Evolutionary conservation across 495 filamentous ascomycete species (phyloP), one percentile per base, ranked within the genome.

Genomic region (Lindgomyces ingoldianus): DNA sequence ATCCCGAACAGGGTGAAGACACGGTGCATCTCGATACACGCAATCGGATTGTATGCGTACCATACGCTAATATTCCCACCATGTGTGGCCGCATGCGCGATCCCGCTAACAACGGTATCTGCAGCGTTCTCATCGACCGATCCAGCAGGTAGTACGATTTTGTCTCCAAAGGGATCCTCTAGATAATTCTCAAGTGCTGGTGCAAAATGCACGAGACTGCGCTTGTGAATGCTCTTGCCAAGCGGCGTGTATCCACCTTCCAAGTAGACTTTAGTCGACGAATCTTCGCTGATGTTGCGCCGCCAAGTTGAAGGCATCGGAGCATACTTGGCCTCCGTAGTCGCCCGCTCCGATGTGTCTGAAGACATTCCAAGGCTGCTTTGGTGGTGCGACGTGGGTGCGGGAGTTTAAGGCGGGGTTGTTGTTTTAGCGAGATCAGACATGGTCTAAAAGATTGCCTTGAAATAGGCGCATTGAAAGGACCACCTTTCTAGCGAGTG

Each of bases 1-100:
- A 57, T 53, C 39, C 26, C 61, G 25, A 64, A 57, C 6, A 50
- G 45, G 9, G 24, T 44, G 14, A 64, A 44, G 1, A 54, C 61
- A 14, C 22, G 8, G 22, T 64, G 61, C 0, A 44, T 30, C 9
- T 64, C 47, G 26, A 64, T 64, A 10, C 46, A 12, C 10, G 9
- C 10, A 11, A 64, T 26, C 21, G 51, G 61, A 10, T 57, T 24
- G 19, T 33, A 11, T 14, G 3, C n/a, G n/a, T 50, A 8, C 3
- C 6, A 8, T 22, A 64, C 33, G 1, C 3, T 11, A 16, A 54
- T 14, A 8, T n/a, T 24, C 14, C 39, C 49, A 12, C 30, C 44
- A 4, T 62, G 12, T 18, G 25, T 49, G 3, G 53, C 51, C 26
- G 18, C 10, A 3, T 14, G 12, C 25, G 51, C 16, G 42, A 62